These are phyloP conservation scores for Leptodermis oblonga DNA, from an alignment of 257 asterid species.

Conservation along the genomic window DNA sequence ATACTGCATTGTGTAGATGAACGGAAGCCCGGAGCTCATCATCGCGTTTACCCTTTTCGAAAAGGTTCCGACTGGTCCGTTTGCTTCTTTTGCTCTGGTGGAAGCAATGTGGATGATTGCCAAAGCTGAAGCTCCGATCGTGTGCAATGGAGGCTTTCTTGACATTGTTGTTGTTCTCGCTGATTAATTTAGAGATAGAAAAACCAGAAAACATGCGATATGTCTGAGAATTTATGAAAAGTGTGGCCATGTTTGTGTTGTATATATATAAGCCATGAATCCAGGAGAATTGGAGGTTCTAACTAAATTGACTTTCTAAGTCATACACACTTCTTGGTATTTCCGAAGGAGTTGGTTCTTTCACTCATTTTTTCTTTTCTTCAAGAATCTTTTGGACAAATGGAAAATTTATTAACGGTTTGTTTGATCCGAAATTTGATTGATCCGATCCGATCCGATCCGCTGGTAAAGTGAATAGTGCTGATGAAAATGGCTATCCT, in stretches of 20 bases:
- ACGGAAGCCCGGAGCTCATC: slow-evolving; percentile 26
- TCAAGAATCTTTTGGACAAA: neutral
- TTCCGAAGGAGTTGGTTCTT: neutral
- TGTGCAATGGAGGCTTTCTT: slow-evolving; percentile 55
- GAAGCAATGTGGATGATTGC: slow-evolving; percentile 32
- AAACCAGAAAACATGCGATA: too few relatives aligned
- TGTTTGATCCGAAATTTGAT: neutral
- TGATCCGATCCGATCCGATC: neutral
- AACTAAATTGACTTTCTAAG: neutral
- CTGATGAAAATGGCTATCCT: neutral
- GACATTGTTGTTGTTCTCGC: slow-evolving; percentile 9
- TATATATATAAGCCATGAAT: neutral
- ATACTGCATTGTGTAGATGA: slow-evolving; percentile 20
- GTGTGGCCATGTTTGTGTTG: neutral
- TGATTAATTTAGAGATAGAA: neutral
- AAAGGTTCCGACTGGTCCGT: slow-evolving; percentile 40
- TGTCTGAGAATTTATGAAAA: neutral
- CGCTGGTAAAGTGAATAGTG: neutral
- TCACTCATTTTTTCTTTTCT: neutral
- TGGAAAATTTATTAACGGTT: neutral
- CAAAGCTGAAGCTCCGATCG: slow-evolving; percentile 44
- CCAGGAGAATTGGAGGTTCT: slow-evolving; percentile 4
- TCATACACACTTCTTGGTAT: neutral
- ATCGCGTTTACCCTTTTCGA: slow-evolving; percentile 17
- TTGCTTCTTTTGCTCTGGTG: slow-evolving; percentile 30